Percentiles rank a stretch among this genome's conserved stretches.
These are phyloP conservation scores for Diddensiella santjacobensis DNA, from an alignment of 805 yeast genomes.

Conservation along the genomic window DNA sequence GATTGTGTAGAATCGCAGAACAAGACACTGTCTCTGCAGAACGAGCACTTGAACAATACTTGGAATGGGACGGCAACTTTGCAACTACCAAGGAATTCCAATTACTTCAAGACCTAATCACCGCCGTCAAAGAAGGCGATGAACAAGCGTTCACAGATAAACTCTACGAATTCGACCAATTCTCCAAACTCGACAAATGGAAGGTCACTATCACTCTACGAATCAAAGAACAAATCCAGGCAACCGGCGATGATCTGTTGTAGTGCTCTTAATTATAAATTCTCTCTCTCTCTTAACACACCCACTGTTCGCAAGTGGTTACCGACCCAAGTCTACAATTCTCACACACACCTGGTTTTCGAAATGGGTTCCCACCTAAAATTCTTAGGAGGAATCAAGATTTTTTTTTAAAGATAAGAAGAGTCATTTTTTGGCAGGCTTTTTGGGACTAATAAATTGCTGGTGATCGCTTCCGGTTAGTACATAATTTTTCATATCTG, in stretches of 20 bases:
- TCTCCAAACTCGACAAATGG: conserved; percentile 84
- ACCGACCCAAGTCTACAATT: no score
- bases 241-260: conserved; percentile 61
- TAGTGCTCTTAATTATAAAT: conserved; percentile 7
- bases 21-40: conserved; percentile 83
- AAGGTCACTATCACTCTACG: conserved; percentile 78
- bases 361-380: background rate
- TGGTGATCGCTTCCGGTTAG: background rate
- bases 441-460: background rate
- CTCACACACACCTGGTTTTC: no score
- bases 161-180: conserved; percentile 82
- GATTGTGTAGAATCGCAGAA: conserved; percentile 76
- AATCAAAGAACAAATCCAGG: conserved; percentile 69
- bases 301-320: no score
- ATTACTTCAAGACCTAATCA: conserved; percentile 61
- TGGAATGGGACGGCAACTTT: conserved; percentile 72
- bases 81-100: conserved; percentile 65
- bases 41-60: conserved; percentile 60
- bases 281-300: no score
- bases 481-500: background rate
- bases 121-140: conserved; percentile 77
- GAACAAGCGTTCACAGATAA: conserved; percentile 67
- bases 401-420: background rate
- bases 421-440: background rate
- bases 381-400: no score